phyloP scores from a whole-genome alignment of 202 grass and related monocot species.

The Carex arenaria region DNA sequence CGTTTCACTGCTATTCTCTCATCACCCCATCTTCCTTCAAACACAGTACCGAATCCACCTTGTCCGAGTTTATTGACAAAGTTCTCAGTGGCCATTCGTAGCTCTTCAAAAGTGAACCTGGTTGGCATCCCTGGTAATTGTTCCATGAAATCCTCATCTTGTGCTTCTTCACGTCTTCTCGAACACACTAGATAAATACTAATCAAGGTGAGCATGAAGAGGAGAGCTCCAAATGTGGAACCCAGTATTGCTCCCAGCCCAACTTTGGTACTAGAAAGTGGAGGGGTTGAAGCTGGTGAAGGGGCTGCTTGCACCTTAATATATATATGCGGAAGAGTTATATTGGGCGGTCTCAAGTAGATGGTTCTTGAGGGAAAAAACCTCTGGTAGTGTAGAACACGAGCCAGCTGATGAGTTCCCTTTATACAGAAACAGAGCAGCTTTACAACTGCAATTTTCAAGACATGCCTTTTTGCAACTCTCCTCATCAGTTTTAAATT shows the following conservation, averaged over 20 bases:
- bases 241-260: background rate
- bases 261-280: background rate
- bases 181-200: background rate
- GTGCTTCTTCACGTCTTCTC: background rate
- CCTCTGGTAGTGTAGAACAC: constrained; percentile 27
- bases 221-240: background rate
- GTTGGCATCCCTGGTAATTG: constrained; percentile 27
- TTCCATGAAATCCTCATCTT: constrained; percentile 22
- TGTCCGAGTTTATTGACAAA: constrained; percentile 28
- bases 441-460: constrained; percentile 35
- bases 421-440: background rate
- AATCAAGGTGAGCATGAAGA: background rate
- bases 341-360: background rate
- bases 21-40: constrained; percentile 28
- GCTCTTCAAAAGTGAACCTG: constrained; percentile 31
- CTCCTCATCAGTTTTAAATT: constrained; percentile 19
- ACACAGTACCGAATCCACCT: constrained; percentile 50
- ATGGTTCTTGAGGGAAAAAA: constrained; percentile 38
- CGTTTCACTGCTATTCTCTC: constrained; percentile 12
- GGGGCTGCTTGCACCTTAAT: constrained; percentile 30
- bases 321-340: constrained; percentile 31
- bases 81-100: constrained; percentile 30
- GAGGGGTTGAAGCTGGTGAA: background rate
- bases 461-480: constrained; percentile 39
- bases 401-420: background rate